These are phyloP conservation scores for Salix purpurea DNA, from an alignment of 345 rosid genomes.

Conservation along the genomic window DNA sequence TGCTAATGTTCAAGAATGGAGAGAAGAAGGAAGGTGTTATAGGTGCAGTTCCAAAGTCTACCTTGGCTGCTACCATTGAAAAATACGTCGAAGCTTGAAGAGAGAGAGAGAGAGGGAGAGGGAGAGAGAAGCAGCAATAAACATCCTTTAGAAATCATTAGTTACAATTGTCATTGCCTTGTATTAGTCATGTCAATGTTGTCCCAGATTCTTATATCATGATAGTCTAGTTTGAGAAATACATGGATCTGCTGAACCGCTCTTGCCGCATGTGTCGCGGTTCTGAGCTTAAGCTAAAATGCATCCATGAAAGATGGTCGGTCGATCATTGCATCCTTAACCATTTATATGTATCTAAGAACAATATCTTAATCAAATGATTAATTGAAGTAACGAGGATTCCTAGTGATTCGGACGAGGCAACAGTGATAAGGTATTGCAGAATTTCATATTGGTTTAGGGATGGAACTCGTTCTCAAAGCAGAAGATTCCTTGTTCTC, in stretches of 20 bases:
- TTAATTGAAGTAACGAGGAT: background rate
- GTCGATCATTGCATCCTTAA: background rate
- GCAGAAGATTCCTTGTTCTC: background rate
- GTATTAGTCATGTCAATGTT: background rate
- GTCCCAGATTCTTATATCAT: background rate
- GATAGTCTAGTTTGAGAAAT: background rate
- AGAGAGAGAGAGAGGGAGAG: background rate
- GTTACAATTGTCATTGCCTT: background rate
- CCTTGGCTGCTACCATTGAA: constrained; percentile 20
- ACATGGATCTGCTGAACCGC: background rate
- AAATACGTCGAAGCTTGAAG: background rate
- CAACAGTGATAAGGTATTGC: background rate
- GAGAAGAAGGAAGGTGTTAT: constrained; percentile 57
- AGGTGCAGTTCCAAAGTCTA: constrained; percentile 58
- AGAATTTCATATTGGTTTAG: background rate
- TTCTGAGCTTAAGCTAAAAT: background rate
- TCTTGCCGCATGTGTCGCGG: background rate
- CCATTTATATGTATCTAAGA: background rate
- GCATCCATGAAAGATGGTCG: background rate
- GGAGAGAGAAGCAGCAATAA: background rate
- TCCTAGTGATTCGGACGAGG: background rate
- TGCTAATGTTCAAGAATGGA: constrained; percentile 53
- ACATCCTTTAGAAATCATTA: background rate
- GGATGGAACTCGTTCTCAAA: background rate
- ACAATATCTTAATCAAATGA: background rate